Percentiles rank a stretch among this genome's conserved stretches.
These are phyloP conservation scores for Citrus trifoliata DNA, from an alignment of 345 rosid genomes.

Conservation along the genomic window DNA sequence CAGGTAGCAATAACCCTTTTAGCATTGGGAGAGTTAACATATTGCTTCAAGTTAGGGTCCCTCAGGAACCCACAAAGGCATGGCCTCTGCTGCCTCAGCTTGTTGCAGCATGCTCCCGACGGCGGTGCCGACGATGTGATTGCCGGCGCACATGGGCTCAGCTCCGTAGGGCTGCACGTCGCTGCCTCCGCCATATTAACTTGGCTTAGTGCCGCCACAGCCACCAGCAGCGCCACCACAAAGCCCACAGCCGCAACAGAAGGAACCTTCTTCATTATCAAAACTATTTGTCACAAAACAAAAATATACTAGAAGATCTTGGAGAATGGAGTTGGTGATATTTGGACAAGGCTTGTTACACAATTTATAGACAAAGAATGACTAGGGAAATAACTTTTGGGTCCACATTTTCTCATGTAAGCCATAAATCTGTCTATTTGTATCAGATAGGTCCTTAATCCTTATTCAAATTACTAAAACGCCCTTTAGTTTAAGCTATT, in stretches of 20 bases:
- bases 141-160: slow-evolving; percentile 50
- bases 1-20: slow-evolving; percentile 39
- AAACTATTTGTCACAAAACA: background rate
- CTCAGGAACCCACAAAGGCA: slow-evolving; percentile 61
- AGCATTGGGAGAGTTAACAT: slow-evolving; percentile 45
- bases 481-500: too few species aligned
- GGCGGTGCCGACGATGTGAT: slow-evolving; percentile 37
- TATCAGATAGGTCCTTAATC: too few species aligned
- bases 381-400: background rate
- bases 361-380: background rate
- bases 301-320: too few species aligned
- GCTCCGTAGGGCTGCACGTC: slow-evolving; percentile 43
- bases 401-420: too few species aligned
- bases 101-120: slow-evolving; percentile 47
- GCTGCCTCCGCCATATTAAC: slow-evolving; percentile 33
- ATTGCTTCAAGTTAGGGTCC: slow-evolving; percentile 41
- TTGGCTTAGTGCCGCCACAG: background rate
- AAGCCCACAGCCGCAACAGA: background rate
- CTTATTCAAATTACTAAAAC: too few species aligned
- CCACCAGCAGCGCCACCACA: slow-evolving; percentile 12
- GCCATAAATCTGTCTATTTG: too few species aligned
- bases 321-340: background rate
- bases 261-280: background rate
- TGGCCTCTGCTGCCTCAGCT: slow-evolving; percentile 52
- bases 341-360: background rate